phyloP scores from a whole-genome alignment of 2,329 filamentous ascomycete species.

The Sclerotinia nivalis region DNA sequence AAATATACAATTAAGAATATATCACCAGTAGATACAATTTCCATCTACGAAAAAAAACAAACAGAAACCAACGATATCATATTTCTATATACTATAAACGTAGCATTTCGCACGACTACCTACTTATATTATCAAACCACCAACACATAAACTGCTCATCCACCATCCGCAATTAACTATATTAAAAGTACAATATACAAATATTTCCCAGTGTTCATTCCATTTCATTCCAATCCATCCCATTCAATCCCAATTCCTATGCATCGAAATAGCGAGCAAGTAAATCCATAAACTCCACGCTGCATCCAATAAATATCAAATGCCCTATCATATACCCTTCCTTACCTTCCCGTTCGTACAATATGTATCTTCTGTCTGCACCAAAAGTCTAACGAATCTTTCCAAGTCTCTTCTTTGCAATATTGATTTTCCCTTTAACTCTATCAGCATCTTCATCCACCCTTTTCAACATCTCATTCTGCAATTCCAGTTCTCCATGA shows the following conservation, averaged over 20 bases:
- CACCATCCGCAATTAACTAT: not conserved
- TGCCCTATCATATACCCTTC: not conserved
- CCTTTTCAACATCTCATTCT: slow-evolving; percentile 68
- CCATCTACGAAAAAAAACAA: too few relatives aligned
- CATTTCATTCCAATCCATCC: not conserved
- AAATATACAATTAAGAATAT: too few relatives aligned
- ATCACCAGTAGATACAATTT: not conserved
- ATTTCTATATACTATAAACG: not conserved
- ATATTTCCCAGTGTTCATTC: not conserved
- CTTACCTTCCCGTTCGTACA: not conserved
- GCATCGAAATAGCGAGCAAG: slow-evolving; percentile 9
- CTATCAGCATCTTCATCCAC: slow-evolving; percentile 67
- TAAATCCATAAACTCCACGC: slow-evolving; percentile 10
- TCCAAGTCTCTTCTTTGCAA: slow-evolving; percentile 71
- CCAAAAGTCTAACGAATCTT: slow-evolving; percentile 52
- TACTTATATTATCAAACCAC: not conserved
- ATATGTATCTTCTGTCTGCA: not conserved
- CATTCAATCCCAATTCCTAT: not conserved
- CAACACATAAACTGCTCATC: not conserved
- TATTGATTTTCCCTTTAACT: slow-evolving; percentile 66
- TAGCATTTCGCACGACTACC: too few relatives aligned
- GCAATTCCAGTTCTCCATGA: slow-evolving; percentile 69
- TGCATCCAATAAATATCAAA: not conserved
- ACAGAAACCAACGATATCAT: not conserved
- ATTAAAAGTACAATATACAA: slow-evolving; percentile 16